A percentile compares a stretch with the other conserved stretches of the same genome.
Evolutionary conservation across 1,139 yeast species (phyloP).

Genomic region (Protomyces inouyei): DNA sequence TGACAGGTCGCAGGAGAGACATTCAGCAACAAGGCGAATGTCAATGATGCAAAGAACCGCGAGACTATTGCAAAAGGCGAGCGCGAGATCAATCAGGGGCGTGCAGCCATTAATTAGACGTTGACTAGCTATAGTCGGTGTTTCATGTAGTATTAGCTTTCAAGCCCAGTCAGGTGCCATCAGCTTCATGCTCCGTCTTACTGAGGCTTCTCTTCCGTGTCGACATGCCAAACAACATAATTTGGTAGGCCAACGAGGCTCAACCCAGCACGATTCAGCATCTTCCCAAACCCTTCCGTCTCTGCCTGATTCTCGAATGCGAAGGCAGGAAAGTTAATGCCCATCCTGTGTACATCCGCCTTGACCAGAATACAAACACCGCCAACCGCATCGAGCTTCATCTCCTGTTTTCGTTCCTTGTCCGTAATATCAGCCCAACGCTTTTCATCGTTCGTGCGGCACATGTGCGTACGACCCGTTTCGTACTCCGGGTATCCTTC

Average conservation of each 20-base stretch:
- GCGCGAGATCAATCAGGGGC: neutral
- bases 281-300: conserved; percentile 82
- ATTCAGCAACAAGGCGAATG: conserved; percentile 11
- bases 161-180: neutral
- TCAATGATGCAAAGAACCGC: conserved; percentile 18
- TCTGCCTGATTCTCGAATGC: conserved; percentile 87
- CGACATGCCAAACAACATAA: conserved; percentile 67
- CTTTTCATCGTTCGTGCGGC: conserved; percentile 31
- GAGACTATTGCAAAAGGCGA: conserved; percentile 19
- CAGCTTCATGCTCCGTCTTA: neutral
- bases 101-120: neutral
- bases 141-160: neutral
- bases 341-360: conserved; percentile 74
- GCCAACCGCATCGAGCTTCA: conserved; percentile 82
- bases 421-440: conserved; percentile 43
- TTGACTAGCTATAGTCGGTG: neutral
- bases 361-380: conserved; percentile 82
- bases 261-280: conserved; percentile 76
- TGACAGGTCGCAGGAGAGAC: neutral
- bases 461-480: conserved; percentile 61
- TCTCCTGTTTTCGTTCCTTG: conserved; percentile 61
- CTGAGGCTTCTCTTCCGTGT: conserved; percentile 30
- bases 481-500: conserved; percentile 90
- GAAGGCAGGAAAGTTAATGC: conserved; percentile 83
- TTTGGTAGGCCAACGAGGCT: conserved; percentile 83